phyloP scores from a whole-genome alignment of 2,329 filamentous ascomycete species.

The Teratosphaeria pseudoeucalypti region DNA sequence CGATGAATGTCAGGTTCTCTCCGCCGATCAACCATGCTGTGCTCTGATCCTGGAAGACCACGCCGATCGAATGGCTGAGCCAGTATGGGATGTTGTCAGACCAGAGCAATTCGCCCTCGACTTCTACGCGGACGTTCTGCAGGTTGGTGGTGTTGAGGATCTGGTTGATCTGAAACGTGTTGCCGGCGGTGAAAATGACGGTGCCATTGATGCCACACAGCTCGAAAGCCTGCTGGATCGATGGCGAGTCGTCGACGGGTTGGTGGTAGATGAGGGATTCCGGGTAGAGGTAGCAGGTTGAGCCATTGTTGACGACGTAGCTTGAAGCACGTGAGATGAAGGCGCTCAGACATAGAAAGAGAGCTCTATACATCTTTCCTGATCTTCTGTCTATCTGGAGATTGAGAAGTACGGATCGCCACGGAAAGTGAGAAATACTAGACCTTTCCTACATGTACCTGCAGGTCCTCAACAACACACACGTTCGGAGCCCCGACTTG shows the following conservation, averaged over 20 bases:
- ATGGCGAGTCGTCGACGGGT: slow-evolving; percentile 34
- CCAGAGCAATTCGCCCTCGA: slow-evolving; percentile 38
- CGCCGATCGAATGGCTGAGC: slow-evolving; percentile 39
- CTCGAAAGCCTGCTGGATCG: slow-evolving; percentile 41
- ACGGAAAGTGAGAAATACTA: not conserved
- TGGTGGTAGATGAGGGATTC: slow-evolving; percentile 2
- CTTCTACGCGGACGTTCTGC: slow-evolving; percentile 36
- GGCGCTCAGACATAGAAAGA: not conserved
- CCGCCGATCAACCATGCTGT: slow-evolving; percentile 47
- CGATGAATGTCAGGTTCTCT: slow-evolving; percentile 38
- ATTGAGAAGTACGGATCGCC: not conserved
- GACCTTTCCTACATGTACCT: not conserved
- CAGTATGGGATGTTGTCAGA: slow-evolving; percentile 38
- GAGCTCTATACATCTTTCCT: not conserved
- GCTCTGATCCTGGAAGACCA: slow-evolving; percentile 47
- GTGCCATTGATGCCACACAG: slow-evolving; percentile 37
- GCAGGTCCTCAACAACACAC: not conserved
- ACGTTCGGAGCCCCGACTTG: not conserved
- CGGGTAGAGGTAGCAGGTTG: slow-evolving; percentile 4
- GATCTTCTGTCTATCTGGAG: not conserved
- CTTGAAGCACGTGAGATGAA: not conserved
- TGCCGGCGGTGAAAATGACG: slow-evolving; percentile 38
- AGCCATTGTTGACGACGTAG: slow-evolving; percentile 5
- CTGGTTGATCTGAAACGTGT: slow-evolving; percentile 39
- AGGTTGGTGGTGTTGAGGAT: slow-evolving; percentile 41